These are phyloP conservation scores for Fusarium tricinctum DNA, from an alignment of 2,329 filamentous ascomycete species.

Conservation along the genomic window DNA sequence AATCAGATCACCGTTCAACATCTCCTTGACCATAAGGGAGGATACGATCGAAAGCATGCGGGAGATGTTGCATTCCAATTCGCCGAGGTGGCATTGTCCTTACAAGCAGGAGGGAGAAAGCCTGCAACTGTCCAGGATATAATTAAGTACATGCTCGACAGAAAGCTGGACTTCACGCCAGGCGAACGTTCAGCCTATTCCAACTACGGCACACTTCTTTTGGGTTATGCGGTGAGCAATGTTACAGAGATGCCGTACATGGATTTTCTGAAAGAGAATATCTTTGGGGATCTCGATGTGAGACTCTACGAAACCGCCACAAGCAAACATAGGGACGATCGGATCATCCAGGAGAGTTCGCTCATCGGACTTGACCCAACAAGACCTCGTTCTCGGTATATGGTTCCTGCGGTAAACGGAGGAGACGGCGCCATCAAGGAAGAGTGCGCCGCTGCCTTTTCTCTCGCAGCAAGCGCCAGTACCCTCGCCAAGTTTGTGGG, in stretches of 20 bases:
- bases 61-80: conserved; percentile 32
- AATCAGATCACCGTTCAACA: conserved; percentile 32
- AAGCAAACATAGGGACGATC: conserved; percentile 17
- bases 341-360: conserved; percentile 37
- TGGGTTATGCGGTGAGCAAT: conserved; percentile 36
- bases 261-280: conserved; percentile 31
- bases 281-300: conserved; percentile 30
- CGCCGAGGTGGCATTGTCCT: conserved; percentile 19
- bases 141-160: conserved; percentile 33
- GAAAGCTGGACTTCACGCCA: conserved; percentile 25
- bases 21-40: conserved; percentile 31
- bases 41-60: conserved; percentile 16
- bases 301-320: conserved; percentile 21
- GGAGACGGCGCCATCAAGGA: conserved; percentile 43
- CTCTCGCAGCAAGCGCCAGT: conserved; percentile 34
- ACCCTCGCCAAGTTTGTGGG: conserved; percentile 30
- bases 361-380: conserved; percentile 18
- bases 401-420: conserved; percentile 21
- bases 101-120: conserved; percentile 11
- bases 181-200: conserved; percentile 28
- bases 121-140: conserved; percentile 37
- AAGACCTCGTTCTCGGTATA: not conserved
- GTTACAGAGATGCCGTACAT: conserved; percentile 31
- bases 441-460: conserved; percentile 32
- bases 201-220: conserved; percentile 34